Evolutionary conservation across 129 eudicot species (phyloP), one percentile per base, ranked within the genome.

Genomic region (Silybum marianum): DNA sequence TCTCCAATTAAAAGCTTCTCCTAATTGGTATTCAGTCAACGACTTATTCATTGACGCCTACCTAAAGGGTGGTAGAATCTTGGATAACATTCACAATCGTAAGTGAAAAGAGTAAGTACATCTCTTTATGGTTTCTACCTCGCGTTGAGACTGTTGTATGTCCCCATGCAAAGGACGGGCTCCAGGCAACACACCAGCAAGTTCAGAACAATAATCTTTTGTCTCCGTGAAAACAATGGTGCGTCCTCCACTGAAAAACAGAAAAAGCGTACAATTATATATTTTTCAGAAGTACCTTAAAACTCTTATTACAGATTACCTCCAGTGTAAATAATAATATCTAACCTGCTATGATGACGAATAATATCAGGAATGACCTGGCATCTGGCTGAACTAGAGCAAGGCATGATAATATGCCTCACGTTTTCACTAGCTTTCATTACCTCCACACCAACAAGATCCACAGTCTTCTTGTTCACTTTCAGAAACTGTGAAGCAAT

Each of bases 121-220:
- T 28, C 23, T 28, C 62, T 79, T 16, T 62, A 72, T 21, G 2
- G 42, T 8, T 22, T 51, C 18, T 84, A 93, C 98, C 93, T 93
- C 98, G 28, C 97, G 97, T 25, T 87, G 88, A 63, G 95, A 62
- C 80, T 93, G 98, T 71, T 93, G 95, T 78, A 94, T 91, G 78
- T 94, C 97, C 44, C 98, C 97, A 86, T 94, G 98, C 87, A 91
- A 81, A 48, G 98, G 89, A 34, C 97, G 95, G 34, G 98, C 97
- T 79, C 97, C 98, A 58, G 89, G 92, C 67, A 94, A 85, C 46
- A 92, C 71, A 3, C 90, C 92, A 85, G 98, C 90, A 36, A 94
- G 91, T 82, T 88, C 88, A 19, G 98, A 94, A 84, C 95, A 93
- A 68, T 87, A 91, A 72, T 88, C 97, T 84, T 91, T 94, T 63